Conservation (phyloP, 306 rosid genomes). For the Citrullus colocynthis region DNA sequence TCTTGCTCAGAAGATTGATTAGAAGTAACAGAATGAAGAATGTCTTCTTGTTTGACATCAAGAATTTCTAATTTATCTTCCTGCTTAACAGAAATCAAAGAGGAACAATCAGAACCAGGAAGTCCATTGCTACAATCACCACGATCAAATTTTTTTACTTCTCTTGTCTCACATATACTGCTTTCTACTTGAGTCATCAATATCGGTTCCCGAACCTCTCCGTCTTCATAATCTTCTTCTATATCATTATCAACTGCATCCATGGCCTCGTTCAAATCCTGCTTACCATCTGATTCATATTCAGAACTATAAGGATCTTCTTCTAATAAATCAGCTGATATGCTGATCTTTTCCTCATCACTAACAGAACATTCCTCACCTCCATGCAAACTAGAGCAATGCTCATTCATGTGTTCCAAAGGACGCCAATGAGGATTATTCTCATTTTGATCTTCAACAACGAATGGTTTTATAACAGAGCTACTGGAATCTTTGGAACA, state of each 20-base stretch:
- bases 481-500: conserved; percentile 17
- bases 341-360: conserved; percentile 71
- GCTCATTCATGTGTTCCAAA: conserved; percentile 32
- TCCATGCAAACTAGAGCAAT: conserved; percentile 21
- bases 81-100: conserved; percentile 18
- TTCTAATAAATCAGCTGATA: conserved; percentile 50
- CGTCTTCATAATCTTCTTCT: conserved; percentile 76
- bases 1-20: not conserved
- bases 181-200: conserved; percentile 25
- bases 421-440: conserved; percentile 17
- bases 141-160: conserved; percentile 23
- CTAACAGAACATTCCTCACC: conserved; percentile 40
- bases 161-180: conserved; percentile 34
- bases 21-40: conserved; percentile 10
- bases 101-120: conserved; percentile 16
- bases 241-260: conserved; percentile 28
- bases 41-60: conserved; percentile 14
- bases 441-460: conserved; percentile 17
- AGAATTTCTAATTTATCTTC: conserved; percentile 12
- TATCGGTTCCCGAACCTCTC: conserved; percentile 60
- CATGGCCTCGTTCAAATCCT: conserved; percentile 34
- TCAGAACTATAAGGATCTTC: conserved; percentile 54
- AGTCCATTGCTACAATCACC: conserved; percentile 22
- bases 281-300: conserved; percentile 72
- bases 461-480: conserved; percentile 13